Percentiles rank a stretch among this genome's conserved stretches.
Evolutionary conservation across 257 asterid genomes (phyloP).

Genomic region (Misopates orontium): DNA sequence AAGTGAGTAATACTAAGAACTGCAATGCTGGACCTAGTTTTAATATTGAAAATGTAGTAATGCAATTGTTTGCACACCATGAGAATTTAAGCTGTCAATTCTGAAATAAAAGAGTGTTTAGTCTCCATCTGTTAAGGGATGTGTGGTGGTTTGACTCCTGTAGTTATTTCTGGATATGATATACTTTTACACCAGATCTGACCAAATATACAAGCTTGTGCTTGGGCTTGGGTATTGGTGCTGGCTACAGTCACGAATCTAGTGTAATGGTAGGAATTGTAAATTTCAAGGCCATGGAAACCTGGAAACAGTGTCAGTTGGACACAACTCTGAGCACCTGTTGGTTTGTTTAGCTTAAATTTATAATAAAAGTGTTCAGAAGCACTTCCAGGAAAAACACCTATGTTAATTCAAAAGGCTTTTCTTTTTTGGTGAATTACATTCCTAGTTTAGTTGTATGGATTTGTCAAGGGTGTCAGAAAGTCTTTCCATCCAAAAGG

Average conservation of each 20-base stretch:
- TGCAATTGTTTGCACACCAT: too few species aligned
- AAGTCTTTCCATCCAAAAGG: neutral
- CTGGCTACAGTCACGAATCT: neutral
- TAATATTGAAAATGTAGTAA: neutral
- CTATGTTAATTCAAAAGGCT: neutral
- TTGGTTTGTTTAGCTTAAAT: too few species aligned
- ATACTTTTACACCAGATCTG: too few species aligned
- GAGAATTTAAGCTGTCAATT: too few species aligned
- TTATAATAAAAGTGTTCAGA: too few species aligned
- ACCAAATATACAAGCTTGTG: neutral
- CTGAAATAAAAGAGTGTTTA: too few species aligned
- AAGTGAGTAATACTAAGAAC: neutral
- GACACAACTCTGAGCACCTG: too few species aligned
- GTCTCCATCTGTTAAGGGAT: too few species aligned
- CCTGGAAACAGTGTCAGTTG: neutral
- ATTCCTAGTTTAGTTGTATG: neutral
- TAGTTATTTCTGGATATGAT: too few species aligned
- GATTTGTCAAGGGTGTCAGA: neutral
- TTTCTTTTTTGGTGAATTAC: neutral
- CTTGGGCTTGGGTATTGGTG: neutral
- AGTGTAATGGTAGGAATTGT: neutral
- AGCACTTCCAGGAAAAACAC: neutral
- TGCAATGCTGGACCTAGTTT: constrained; percentile 4
- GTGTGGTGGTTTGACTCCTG: too few species aligned
- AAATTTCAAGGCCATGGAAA: neutral